Base-by-base conservation (phyloP, 768 basidiomycete genomes). In the Lactarius quietus region DNA sequence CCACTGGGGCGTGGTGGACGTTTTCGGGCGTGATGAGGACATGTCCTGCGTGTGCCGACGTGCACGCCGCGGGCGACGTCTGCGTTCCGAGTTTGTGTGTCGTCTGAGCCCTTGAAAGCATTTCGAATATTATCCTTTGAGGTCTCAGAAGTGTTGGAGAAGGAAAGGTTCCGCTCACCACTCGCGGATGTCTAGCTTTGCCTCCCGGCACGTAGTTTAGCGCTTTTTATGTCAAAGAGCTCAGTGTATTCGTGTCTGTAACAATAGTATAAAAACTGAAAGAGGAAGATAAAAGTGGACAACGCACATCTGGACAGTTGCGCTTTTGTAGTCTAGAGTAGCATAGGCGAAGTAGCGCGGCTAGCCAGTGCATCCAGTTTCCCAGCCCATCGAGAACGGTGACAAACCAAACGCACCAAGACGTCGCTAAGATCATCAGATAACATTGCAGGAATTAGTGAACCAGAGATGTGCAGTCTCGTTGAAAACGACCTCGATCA, bases 161-260 rank as follows among this genome's bases (percentile, higher is more conserved):
- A 55, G 14, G 45, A 14, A 23, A 51, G 17, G 43, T 3, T 26
- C 48, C 1, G 69, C 79, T 41, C 57, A 89, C 92, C 85, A 80
- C 72, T 87, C 85, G 3, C 74, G 74, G 70, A 81, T 92, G 73
- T 92, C 86, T 1, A 86, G 87, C 67, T 85, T 89, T n/a, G 92
- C 92, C 69, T 93, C 90, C 9, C 90, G 39, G 94, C 83, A n/a
- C 91, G 83, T 36, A 94, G 76, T 69, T 89, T 93, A 33, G 33
- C 33, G 3, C 93, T 76, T 92, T 93, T 90, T 91, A 94, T 1
- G 84, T 90, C 7, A 89, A 85, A 38, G 92, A 92, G 66, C 88
- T 92, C 33, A 94, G 80, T 2, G 85, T 74, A 72, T 85, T 92
- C 74, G 90, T 78, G 74, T 90, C 90, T 92, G 36, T 35, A n/a